Conservation (phyloP, 345 rosid species). For the Citrus maxima region DNA sequence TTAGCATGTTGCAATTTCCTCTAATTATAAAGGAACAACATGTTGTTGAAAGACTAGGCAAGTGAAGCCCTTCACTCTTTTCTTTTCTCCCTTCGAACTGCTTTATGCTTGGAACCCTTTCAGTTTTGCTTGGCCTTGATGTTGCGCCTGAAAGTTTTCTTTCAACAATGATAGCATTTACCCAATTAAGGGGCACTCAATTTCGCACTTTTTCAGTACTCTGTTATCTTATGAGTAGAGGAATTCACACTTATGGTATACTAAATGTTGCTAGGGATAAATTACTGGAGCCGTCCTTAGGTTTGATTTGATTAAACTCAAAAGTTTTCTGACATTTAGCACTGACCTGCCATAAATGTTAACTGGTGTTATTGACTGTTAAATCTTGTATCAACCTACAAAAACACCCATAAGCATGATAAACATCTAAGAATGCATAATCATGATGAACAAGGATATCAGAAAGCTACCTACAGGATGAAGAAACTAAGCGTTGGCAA, state of each 20-base stretch:
- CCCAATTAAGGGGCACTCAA: not conserved
- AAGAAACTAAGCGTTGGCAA: not conserved
- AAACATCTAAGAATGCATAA: not conserved
- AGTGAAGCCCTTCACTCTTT: not conserved
- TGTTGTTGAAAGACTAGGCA: not conserved
- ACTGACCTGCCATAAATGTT: not conserved
- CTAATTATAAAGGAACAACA: conserved; percentile 1
- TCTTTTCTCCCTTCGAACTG: not conserved
- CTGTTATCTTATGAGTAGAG: not conserved
- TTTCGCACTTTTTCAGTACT: not conserved
- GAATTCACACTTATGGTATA: not conserved
- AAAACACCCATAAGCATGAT: not conserved
- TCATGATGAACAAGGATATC: not conserved
- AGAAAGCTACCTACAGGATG: not conserved
- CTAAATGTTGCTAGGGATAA: not conserved
- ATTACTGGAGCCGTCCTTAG: not conserved
- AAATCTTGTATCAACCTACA: not conserved
- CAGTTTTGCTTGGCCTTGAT: not conserved
- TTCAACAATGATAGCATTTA: not conserved
- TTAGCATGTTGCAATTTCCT: not conserved
- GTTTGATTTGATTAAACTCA: not conserved
- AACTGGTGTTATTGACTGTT: not conserved
- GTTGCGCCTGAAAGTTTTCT: not conserved
- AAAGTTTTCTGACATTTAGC: not conserved
- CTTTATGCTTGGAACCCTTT: not conserved